Evolutionary conservation across 352 stramenopile species (phyloP), one percentile per base, ranked within the genome.

Genomic region (Peronospora belbahrii): DNA sequence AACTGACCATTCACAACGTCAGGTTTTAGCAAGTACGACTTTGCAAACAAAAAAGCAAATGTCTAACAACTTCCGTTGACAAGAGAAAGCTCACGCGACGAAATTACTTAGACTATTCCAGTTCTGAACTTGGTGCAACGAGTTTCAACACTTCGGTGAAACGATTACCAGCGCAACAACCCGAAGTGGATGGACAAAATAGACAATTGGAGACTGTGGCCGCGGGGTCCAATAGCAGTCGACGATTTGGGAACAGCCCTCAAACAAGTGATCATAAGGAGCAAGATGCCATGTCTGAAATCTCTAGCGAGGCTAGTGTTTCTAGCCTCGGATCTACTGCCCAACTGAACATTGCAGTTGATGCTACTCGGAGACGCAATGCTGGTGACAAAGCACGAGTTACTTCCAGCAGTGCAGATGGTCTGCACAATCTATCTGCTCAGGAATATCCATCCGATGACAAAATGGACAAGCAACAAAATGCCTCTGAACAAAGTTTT

Each of bases 301-400:
- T 55, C 11, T 73, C 65, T 13, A 74, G 52, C 23, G 56, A 33
- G 5, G 78, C 70, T 2, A 61, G 58, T 36, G 50, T 70, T 20
- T 82, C 70, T 3, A 82, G 70, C 42, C 53, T 73, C 28, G 70
- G 70, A 0, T 81, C 76, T 56, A 45, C 62, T 40, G 65, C 67
- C 20, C 56, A 76, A 36, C 46, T 79, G 10, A 52, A 74, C 6
- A 35, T 77, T 44, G 61, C 59, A 27, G 54, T 61, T 37, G 64
- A 52, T 23, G 64, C 42, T 14, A 54, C 51, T 20, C 59, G 50
- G n/a, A 45, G 41, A 7, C 45, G 42, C 4, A 44, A 60, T 19
- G 13, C 30, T 37, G 48, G 46, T 20, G 48, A 19, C 25, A 11
- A 20, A 34, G 37, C 36, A 41, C 32, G 15, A 33, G 45, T 35